phyloP scores from a whole-genome alignment of 768 basidiomycete genomes.

The Lactifluus subvellereus region DNA sequence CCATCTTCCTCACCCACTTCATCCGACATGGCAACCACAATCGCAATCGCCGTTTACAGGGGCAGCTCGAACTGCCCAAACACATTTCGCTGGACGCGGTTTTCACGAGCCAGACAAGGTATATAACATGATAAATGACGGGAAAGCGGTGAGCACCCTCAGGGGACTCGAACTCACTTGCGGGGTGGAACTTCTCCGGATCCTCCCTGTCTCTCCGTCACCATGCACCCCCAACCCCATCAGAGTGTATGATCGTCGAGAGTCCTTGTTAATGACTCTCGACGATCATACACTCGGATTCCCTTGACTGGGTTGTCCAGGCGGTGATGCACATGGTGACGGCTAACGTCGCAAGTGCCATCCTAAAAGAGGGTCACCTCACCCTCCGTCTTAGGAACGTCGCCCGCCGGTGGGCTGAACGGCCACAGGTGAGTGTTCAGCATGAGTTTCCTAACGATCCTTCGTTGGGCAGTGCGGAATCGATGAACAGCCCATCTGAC shows the following conservation, averaged over 20 bases:
- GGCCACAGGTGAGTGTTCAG: neutral
- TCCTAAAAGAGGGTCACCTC: neutral
- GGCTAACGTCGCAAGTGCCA: neutral
- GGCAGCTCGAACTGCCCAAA: neutral
- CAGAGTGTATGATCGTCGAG: no score
- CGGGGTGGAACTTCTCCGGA: neutral
- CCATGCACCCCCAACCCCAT: no score
- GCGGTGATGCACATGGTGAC: neutral
- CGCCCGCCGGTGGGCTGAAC: neutral
- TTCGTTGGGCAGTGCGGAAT: neutral
- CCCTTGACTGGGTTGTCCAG: slow-evolving; percentile 4
- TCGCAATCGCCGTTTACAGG: neutral
- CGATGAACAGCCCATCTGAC: neutral
- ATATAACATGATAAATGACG: neutral
- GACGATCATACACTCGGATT: neutral
- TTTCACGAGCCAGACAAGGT: neutral
- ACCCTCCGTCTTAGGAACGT: neutral
- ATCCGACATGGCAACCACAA: neutral
- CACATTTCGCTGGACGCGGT: neutral
- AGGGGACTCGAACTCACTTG: no score
- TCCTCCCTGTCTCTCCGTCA: neutral
- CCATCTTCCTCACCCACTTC: neutral
- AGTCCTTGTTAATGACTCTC: neutral
- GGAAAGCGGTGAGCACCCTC: no score
- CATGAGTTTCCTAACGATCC: neutral